phyloP scores from a whole-genome alignment of 1,139 yeast species.

The Candida sp. region DNA sequence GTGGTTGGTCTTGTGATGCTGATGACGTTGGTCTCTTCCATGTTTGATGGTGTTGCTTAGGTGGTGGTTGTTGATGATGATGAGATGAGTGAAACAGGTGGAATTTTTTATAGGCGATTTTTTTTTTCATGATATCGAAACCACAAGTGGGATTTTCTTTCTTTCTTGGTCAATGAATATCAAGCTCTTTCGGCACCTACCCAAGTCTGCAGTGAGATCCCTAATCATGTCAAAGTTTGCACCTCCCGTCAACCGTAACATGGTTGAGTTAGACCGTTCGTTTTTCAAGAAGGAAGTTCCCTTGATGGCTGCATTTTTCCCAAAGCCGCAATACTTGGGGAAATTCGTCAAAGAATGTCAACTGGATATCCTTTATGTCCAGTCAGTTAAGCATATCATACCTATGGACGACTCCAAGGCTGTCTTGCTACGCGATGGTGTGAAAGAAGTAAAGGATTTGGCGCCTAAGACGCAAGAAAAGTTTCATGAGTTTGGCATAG shows the following conservation, averaged over 20 bases:
- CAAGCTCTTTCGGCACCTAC: constrained; percentile 9
- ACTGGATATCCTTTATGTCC: constrained; percentile 61
- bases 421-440: constrained; percentile 52
- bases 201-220: constrained; percentile 30
- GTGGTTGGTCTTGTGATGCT: constrained; percentile 38
- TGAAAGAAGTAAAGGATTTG: constrained; percentile 27
- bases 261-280: constrained; percentile 67
- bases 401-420: constrained; percentile 57
- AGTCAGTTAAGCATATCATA: constrained; percentile 70
- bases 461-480: constrained; percentile 44
- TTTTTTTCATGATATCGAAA: no score
- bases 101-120: neutral
- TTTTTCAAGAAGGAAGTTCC: constrained; percentile 61
- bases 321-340: constrained; percentile 67
- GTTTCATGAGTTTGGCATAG: constrained; percentile 50
- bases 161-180: constrained; percentile 8
- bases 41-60: constrained; percentile 8
- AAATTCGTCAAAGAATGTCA: constrained; percentile 56
- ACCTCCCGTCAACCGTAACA: constrained; percentile 74
- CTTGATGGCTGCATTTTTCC: constrained; percentile 69
- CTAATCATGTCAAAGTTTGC: constrained; percentile 37
- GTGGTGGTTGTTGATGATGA: no score
- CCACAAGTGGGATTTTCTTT: no score
- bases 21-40: constrained; percentile 38
- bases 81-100: constrained; percentile 7